Evolutionary conservation across 768 basidiomycete species (phyloP).

Genomic region (Lentinus tigrinus): DNA sequence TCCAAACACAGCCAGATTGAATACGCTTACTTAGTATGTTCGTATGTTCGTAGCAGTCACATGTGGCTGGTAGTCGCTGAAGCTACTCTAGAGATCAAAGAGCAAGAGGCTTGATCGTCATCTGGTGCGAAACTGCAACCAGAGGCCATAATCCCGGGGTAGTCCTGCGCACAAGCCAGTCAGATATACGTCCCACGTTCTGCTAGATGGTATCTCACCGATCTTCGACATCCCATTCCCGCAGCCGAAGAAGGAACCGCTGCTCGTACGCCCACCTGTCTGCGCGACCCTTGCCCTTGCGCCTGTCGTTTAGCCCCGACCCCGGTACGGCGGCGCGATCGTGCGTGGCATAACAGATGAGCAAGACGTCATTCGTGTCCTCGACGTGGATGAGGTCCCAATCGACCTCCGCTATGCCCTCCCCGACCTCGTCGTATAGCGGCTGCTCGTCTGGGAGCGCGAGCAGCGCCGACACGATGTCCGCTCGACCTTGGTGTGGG

Average conservation of each 20-base stretch:
- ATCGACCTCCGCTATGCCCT: not conserved
- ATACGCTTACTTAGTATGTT: too few species aligned
- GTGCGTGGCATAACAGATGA: slow-evolving; percentile 17
- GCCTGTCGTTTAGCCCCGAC: not conserved
- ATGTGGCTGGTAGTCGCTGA: too few species aligned
- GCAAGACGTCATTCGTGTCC: slow-evolving; percentile 12
- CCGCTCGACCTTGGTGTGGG: slow-evolving; percentile 12
- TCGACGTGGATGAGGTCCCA: slow-evolving; percentile 18
- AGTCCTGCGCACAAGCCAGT: not conserved
- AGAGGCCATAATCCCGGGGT: slow-evolving; percentile 21
- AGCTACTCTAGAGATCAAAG: not conserved
- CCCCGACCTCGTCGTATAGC: not conserved
- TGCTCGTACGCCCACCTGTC: slow-evolving; percentile 20
- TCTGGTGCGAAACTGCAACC: slow-evolving; percentile 25
- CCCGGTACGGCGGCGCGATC: not conserved
- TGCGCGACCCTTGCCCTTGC: slow-evolving; percentile 5
- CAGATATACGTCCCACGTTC: not conserved
- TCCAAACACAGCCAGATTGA: too few species aligned
- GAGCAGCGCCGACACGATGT: slow-evolving; percentile 20
- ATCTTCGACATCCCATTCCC: slow-evolving; percentile 22
- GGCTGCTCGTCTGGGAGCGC: slow-evolving; percentile 16
- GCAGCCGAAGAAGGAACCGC: slow-evolving; percentile 21
- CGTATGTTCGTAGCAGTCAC: too few species aligned
- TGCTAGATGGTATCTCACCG: slow-evolving; percentile 6
- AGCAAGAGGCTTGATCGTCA: slow-evolving; percentile 8